Conservation (phyloP, 2,329 filamentous ascomycete genomes). For the Botrytis aclada region DNA sequence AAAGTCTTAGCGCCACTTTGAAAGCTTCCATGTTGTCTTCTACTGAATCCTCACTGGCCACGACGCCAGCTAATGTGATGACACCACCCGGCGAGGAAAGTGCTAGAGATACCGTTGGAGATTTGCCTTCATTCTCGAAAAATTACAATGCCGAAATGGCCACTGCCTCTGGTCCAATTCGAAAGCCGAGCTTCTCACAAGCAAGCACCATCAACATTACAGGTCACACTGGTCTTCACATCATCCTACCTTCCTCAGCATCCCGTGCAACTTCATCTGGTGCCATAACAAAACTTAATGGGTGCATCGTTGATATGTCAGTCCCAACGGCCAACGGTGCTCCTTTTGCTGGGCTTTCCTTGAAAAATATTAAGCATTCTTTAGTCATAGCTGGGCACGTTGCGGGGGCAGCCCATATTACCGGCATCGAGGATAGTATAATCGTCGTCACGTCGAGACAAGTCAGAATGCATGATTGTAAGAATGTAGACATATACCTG, state of each 20-base stretch:
- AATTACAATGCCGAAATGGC: conserved; percentile 59
- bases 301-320: conserved; percentile 79
- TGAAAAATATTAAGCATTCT: conserved; percentile 68
- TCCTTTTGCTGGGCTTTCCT: conserved; percentile 66
- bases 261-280: conserved; percentile 70
- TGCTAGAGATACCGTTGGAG: conserved; percentile 40
- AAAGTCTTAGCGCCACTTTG: conserved; percentile 42
- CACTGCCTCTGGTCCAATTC: conserved; percentile 41
- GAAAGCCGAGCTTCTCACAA: conserved; percentile 62
- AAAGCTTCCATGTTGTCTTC: conserved; percentile 38
- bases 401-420: conserved; percentile 79
- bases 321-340: conserved; percentile 57
- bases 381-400: conserved; percentile 78
- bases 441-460: conserved; percentile 79
- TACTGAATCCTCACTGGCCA: conserved; percentile 43
- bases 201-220: conserved; percentile 62
- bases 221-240: conserved; percentile 65
- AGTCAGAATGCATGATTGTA: conserved; percentile 87
- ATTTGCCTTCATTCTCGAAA: conserved; percentile 42
- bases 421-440: conserved; percentile 67
- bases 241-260: conserved; percentile 71
- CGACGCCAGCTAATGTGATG: conserved; percentile 36
- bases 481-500: conserved; percentile 78
- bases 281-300: conserved; percentile 64
- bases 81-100: conserved; percentile 29